Percentiles rank a stretch among this genome's conserved stretches.
These are phyloP conservation scores for Erodium maritimum DNA, from an alignment of 345 rosid species.

Conservation along the genomic window DNA sequence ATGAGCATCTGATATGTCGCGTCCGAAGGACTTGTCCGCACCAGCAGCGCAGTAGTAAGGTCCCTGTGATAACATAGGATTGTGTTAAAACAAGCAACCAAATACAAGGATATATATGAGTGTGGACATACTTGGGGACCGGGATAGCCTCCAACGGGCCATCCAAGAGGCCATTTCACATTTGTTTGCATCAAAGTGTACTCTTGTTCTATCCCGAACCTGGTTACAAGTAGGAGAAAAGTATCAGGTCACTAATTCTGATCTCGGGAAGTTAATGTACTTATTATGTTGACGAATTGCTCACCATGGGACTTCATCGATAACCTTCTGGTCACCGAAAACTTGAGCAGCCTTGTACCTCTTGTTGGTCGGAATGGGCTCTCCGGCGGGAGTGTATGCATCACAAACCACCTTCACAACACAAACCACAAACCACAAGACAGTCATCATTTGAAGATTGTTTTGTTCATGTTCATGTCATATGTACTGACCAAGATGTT, in stretches of 20 bases:
- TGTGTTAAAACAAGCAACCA: neutral
- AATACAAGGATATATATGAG: neutral
- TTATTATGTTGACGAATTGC: neutral
- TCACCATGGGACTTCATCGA: slow-evolving; percentile 20
- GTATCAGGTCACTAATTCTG: neutral
- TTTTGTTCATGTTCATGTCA: neutral
- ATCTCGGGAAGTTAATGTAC: neutral
- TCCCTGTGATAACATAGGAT: slow-evolving; percentile 13
- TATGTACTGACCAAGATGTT: slow-evolving; percentile 68
- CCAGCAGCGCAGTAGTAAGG: slow-evolving; percentile 32
- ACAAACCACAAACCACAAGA: slow-evolving; percentile 5
- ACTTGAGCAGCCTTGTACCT: slow-evolving; percentile 21
- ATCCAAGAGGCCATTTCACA: slow-evolving; percentile 22
- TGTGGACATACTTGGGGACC: slow-evolving; percentile 17
- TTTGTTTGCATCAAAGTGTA: slow-evolving; percentile 22
- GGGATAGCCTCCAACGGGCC: slow-evolving; percentile 28
- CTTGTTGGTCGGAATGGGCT: slow-evolving; percentile 25
- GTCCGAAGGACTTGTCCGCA: slow-evolving; percentile 30
- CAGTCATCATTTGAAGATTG: no score
- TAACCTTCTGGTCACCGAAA: slow-evolving; percentile 20
- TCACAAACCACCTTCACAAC: slow-evolving; percentile 70
- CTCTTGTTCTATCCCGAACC: slow-evolving; percentile 30
- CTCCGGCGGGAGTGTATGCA: slow-evolving; percentile 30
- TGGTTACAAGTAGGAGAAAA: neutral
- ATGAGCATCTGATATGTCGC: slow-evolving; percentile 28